Conservation (phyloP, 805 yeast species). For the Candida vartiovaarae region DNA sequence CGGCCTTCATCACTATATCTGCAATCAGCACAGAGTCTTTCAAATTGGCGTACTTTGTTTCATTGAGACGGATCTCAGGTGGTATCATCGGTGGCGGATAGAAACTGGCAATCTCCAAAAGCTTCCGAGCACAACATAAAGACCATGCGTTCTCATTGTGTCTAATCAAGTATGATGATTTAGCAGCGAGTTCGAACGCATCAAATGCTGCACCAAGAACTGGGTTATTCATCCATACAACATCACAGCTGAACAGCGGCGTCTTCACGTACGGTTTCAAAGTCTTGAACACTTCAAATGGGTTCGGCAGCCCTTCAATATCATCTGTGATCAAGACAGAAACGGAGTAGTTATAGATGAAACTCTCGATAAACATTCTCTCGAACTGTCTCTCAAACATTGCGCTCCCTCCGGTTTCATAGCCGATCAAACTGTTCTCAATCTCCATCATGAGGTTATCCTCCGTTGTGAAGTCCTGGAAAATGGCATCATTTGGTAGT, state of each 20-base stretch:
- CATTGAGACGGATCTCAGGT: conserved; percentile 7
- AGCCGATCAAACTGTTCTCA: conserved; percentile 12
- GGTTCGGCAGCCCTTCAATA: conserved; percentile 32
- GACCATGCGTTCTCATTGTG: conserved; percentile 7
- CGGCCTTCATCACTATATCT: conserved; percentile 15
- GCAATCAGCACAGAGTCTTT: conserved; percentile 14
- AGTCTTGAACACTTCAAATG: conserved; percentile 32
- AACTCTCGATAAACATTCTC: conserved; percentile 37
- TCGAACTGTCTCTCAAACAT: conserved; percentile 15
- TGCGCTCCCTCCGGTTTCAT: neutral
- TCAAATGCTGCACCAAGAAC: conserved; percentile 32
- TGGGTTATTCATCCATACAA: conserved; percentile 39
- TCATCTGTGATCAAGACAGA: conserved; percentile 30
- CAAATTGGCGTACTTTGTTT: conserved; percentile 7
- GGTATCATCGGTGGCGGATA: conserved; percentile 18
- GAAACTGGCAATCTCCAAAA: conserved; percentile 14
- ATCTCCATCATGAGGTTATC: conserved; percentile 17
- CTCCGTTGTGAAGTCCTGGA: conserved; percentile 5
- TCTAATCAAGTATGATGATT: conserved; percentile 26
- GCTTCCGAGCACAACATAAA: conserved; percentile 6
- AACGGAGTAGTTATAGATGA: conserved; percentile 35
- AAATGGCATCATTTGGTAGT: neutral
- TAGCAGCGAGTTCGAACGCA: conserved; percentile 30
- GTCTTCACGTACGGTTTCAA: conserved; percentile 26
- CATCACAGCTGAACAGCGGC: conserved; percentile 31